Evolutionary conservation across 331 rosid genomes (phyloP), one percentile per base, ranked within the genome.

Genomic region (Stylosanthes scabra): DNA sequence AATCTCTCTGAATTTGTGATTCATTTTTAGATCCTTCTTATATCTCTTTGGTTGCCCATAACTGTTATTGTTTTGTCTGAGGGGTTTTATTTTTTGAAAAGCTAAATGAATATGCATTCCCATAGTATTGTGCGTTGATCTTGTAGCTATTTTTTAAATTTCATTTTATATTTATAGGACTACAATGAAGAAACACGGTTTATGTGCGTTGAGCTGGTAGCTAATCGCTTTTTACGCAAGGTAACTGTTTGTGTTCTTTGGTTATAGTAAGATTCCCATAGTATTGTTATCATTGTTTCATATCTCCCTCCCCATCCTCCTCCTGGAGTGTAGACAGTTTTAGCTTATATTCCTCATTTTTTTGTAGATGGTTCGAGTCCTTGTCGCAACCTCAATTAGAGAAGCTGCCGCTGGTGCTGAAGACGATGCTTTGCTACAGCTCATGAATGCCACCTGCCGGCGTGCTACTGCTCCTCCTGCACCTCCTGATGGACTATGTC

Each of bases 391-490:
- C 62, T 51, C 97, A 54, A 85, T 94, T 70, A 89, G 99, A 77
- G 99, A 94, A 83, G 96, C 97, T 34, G 96, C 96, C 54, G 97
- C 92, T 9, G 97, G 93, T 59, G 99, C 97, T 8, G 96, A 81
- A 70, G 97, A 91, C 42, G 93, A 89, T 59, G 95, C 87, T 60
- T 86, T 94, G 80, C 57, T 91, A 59, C 86, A 80, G 85, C 87
- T 94, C 77, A 83, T 88, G 90, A 88, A 88, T 61, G 99, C 99
- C 55, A 87, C 96, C 0, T 90, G 97, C 69, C 77, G 99, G 81
- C 93, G 97, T 7, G 99, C 97, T 66, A 94, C 97, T 58, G 97
- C 97, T 54, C 99, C 99, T 25, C 97, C 99, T 9, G 97, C 99
- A 60, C 99, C 99, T 28, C 88, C 99, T 41, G 90, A 89, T 46